A percentile compares a stretch with the other conserved stretches of the same genome.
Evolutionary conservation across 106 monocot genomes (phyloP).

Genomic region (Alisma plantagoaquatica): DNA sequence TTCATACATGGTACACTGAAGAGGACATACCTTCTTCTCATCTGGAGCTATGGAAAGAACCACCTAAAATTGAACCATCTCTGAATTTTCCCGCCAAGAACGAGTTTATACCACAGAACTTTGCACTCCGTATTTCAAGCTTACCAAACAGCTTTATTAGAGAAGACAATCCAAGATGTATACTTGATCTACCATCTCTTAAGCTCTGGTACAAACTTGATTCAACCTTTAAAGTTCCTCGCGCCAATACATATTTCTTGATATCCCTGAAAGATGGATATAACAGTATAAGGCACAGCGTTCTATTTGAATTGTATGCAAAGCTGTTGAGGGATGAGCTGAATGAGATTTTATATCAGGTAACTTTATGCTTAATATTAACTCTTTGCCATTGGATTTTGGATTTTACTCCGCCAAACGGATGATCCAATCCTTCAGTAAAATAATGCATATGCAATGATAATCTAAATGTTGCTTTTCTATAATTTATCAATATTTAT

Average conservation of each 20-base stretch:
- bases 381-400: no score
- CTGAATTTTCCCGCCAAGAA: slow-evolving; percentile 82
- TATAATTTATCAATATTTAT: no score
- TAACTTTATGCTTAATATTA: no score
- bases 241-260: slow-evolving; percentile 88
- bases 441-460: no score
- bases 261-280: slow-evolving; percentile 80
- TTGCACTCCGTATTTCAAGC: slow-evolving; percentile 49
- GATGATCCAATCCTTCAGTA: no score
- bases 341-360: slow-evolving; percentile 92
- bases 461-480: no score
- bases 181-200: slow-evolving; percentile 60
- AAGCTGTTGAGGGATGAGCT: slow-evolving; percentile 91
- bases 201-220: slow-evolving; percentile 95
- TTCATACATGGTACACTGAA: slow-evolving; percentile 79
- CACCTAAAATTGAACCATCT: slow-evolving; percentile 36
- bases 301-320: slow-evolving; percentile 78
- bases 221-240: slow-evolving; percentile 79
- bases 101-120: slow-evolving; percentile 81
- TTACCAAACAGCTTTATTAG: slow-evolving; percentile 6
- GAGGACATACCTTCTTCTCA: slow-evolving; percentile 60
- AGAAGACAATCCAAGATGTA: slow-evolving; percentile 45
- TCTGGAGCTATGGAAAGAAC: slow-evolving; percentile 59
- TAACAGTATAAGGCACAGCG: slow-evolving; percentile 39
- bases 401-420: no score